Evolutionary conservation across 2,329 filamentous ascomycete genomes (phyloP).

Genomic region (Diaporthe australafricana): DNA sequence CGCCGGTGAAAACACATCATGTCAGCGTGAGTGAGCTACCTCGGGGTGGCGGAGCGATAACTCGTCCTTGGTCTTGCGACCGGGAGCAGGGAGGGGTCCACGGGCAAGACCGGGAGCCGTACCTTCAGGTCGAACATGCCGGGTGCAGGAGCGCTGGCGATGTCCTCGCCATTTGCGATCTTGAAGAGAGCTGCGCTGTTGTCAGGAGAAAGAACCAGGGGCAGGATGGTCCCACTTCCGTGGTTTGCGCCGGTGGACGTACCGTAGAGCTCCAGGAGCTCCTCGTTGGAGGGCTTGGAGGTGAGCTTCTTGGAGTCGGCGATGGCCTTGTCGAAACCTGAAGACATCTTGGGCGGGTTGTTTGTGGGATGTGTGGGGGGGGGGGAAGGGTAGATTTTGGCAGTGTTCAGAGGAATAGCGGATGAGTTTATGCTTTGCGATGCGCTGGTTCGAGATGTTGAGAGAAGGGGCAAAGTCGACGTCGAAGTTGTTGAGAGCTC

Average conservation of each 20-base stretch:
- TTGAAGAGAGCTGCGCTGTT: conserved; percentile 66
- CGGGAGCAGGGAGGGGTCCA: conserved; percentile 16
- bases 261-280: conserved; percentile 74
- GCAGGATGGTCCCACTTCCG: neutral
- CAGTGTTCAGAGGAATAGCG: neutral
- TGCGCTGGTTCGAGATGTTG: conserved; percentile 9
- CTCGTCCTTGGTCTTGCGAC: neutral
- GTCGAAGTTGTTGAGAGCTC: conserved; percentile 21
- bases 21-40: conserved; percentile 28
- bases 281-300: conserved; percentile 71
- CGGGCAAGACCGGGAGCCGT: conserved; percentile 41
- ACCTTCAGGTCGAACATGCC: conserved; percentile 80
- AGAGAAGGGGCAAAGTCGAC: neutral
- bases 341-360: conserved; percentile 51
- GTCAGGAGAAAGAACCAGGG: neutral
- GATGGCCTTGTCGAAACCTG: conserved; percentile 67
- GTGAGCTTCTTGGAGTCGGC: conserved; percentile 76
- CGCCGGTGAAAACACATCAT: neutral
- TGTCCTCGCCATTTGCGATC: conserved; percentile 67
- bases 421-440: neutral
- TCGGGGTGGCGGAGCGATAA: neutral
- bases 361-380: neutral
- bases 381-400: neutral
- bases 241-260: conserved; percentile 44
- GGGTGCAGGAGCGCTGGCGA: conserved; percentile 65